Conservation (phyloP, 2,329 filamentous ascomycete genomes). For the Bipolaris cookei region DNA sequence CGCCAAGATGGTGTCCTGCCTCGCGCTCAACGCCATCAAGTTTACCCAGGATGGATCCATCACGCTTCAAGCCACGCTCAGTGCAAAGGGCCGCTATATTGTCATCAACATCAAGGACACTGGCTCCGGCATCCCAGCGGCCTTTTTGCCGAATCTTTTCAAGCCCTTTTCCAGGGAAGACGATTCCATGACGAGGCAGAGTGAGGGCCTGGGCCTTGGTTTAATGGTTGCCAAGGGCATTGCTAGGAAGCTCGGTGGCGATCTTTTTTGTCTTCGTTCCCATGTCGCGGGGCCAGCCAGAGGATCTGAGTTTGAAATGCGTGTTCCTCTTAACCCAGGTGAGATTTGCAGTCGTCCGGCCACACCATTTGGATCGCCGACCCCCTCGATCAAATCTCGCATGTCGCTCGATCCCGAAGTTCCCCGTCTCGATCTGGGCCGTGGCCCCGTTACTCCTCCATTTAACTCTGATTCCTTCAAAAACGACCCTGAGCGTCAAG, state of each 20-base stretch:
- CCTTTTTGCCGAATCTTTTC: slow-evolving; percentile 71
- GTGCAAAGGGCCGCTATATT: slow-evolving; percentile 60
- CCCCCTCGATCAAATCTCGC: slow-evolving; percentile 45
- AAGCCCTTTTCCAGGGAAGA: slow-evolving; percentile 74
- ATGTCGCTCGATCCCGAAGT: slow-evolving; percentile 41
- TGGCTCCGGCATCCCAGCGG: slow-evolving; percentile 70
- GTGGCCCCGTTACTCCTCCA: slow-evolving; percentile 40
- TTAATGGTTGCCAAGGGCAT: slow-evolving; percentile 75
- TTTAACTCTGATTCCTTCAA: slow-evolving; percentile 33
- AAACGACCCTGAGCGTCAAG: slow-evolving; percentile 18
- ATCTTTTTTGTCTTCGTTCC: slow-evolving; percentile 68
- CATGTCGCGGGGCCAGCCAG: slow-evolving; percentile 65
- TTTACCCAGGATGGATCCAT: slow-evolving; percentile 72
- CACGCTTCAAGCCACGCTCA: slow-evolving; percentile 61
- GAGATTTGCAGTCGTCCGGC: slow-evolving; percentile 58
- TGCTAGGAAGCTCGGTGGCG: slow-evolving; percentile 71
- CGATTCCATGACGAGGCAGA: slow-evolving; percentile 69
- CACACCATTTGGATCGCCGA: slow-evolving; percentile 58
- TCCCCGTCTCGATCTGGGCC: slow-evolving; percentile 22
- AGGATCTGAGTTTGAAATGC: slow-evolving; percentile 73
- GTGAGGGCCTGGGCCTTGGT: slow-evolving; percentile 72
- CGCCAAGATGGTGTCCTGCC: slow-evolving; percentile 67
- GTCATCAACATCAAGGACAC: slow-evolving; percentile 69
- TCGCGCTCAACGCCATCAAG: slow-evolving; percentile 72
- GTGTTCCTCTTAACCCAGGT: slow-evolving; percentile 64